Evolutionary conservation across 805 yeast genomes (phyloP), one percentile per base, ranked within the genome.

Genomic region (Ogataea minuta): DNA sequence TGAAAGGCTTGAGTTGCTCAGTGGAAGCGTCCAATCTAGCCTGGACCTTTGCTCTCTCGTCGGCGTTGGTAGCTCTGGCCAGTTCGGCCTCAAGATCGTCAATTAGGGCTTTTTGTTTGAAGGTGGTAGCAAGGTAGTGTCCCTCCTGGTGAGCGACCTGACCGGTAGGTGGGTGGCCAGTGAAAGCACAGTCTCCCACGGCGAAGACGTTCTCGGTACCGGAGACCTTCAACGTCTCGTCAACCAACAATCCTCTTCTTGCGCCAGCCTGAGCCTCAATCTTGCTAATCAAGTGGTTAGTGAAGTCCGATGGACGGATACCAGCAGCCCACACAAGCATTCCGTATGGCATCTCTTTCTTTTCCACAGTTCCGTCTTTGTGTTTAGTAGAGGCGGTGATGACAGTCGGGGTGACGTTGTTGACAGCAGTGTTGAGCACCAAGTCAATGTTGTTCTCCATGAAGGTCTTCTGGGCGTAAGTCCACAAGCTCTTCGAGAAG

Each of bases 81-180:
- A 73, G 51, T 46, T 64, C 62, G 51, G 62, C 60, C 48, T 71
- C 57, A 45, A 71, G 50, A 20, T 66, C 53, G 34, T 71, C 77
- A 34, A 71, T 58, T 36, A 63, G 68, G 52, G 72, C 69, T 50
- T 68, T 62, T 48, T 60, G 64, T 53, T 60, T 60, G 57, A 74
- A 72, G 46, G 64, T 67, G 16, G 49, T 47, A 32, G 74, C 74
- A 55, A 74, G 66, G 60, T 59, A 74, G 46, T 60, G 62, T 53
- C 77, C 78, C 55, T 72, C 73, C 59, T 74, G 78, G 68, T 72
- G 74, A 28, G 79, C 79, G 39, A 73, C 79, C 61, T 74, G 79
- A 26, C 76, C 79, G 44, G 79, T 74, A 41, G 79, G 79, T 30
- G 78, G 76, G 50, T 58, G 70, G 55, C 72, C 72, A 44, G 78